Evolutionary conservation across 352 stramenopile genomes (phyloP).

Genomic region (Elongisporangium prolatum): DNA sequence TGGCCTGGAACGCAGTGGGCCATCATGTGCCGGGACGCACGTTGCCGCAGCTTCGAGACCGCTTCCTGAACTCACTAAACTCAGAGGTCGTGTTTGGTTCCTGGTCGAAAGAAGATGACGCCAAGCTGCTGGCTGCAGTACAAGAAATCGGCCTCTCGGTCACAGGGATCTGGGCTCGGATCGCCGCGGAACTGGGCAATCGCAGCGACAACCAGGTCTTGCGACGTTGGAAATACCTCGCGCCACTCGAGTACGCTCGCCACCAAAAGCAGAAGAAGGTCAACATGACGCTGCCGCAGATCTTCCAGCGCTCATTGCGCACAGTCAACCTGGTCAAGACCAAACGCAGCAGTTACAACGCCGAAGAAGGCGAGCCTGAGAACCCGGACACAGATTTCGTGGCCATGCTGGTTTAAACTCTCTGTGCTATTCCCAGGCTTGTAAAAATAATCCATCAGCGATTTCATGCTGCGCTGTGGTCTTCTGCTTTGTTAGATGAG

Average conservation of each 20-base stretch:
- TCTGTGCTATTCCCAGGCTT: not conserved
- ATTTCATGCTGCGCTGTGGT: not conserved
- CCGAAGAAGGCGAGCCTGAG: slow-evolving; percentile 6
- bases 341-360: slow-evolving; percentile 38
- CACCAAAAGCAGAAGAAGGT: slow-evolving; percentile 18
- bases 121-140: slow-evolving; percentile 28
- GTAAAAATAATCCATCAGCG: not conserved
- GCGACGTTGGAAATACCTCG: slow-evolving; percentile 35
- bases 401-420: not conserved
- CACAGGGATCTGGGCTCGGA: slow-evolving; percentile 32
- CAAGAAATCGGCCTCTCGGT: slow-evolving; percentile 30
- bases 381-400: not conserved
- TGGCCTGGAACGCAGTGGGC: slow-evolving; percentile 59
- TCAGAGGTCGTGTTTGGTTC: slow-evolving; percentile 53
- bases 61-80: slow-evolving; percentile 66
- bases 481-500: too few species aligned
- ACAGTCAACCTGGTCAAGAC: slow-evolving; percentile 11
- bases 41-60: slow-evolving; percentile 51
- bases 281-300: slow-evolving; percentile 25
- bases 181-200: slow-evolving; percentile 38
- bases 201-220: slow-evolving; percentile 45
- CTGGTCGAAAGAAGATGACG: slow-evolving; percentile 54
- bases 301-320: slow-evolving; percentile 36
- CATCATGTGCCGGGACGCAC: slow-evolving; percentile 55
- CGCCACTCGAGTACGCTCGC: slow-evolving; percentile 27